phyloP scores from a whole-genome alignment of 148 eudicot genomes.

The Cornus kousa region DNA sequence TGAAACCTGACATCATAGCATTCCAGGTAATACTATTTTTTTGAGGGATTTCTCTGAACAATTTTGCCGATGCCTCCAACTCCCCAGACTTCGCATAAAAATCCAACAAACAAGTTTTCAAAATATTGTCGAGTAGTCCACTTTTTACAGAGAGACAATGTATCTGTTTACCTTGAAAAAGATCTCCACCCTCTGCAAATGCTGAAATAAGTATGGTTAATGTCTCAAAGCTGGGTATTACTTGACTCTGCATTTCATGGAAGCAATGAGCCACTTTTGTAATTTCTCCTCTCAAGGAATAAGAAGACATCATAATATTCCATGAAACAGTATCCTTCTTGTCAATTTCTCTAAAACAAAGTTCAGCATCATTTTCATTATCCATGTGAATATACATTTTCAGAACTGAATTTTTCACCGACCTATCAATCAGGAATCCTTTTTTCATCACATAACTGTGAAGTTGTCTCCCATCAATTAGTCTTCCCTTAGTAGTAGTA shows the following conservation, averaged over 20 bases:
- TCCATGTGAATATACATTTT: constrained; percentile 34
- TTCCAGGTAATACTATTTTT: constrained; percentile 30
- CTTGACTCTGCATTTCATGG: constrained; percentile 32
- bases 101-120: constrained; percentile 42
- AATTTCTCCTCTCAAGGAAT: constrained; percentile 24
- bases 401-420: constrained; percentile 48
- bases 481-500: constrained; percentile 15
- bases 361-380: constrained; percentile 29
- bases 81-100: constrained; percentile 46
- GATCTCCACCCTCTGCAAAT: constrained; percentile 28
- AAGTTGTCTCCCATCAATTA: constrained; percentile 36
- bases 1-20: constrained; percentile 38
- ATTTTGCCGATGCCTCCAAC: constrained; percentile 32
- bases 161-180: constrained; percentile 32
- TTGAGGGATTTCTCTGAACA: constrained; percentile 38
- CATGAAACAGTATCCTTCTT: constrained; percentile 49
- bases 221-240: constrained; percentile 43
- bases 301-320: constrained; percentile 50
- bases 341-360: constrained; percentile 30
- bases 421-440: constrained; percentile 30
- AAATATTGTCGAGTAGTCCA: constrained; percentile 40
- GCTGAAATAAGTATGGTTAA: constrained; percentile 45
- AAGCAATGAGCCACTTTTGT: constrained; percentile 22
- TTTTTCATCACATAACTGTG: constrained; percentile 44
- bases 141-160: constrained; percentile 54